Evolutionary conservation across 306 rosid genomes (phyloP).

Genomic region (Vicia villosa): DNA sequence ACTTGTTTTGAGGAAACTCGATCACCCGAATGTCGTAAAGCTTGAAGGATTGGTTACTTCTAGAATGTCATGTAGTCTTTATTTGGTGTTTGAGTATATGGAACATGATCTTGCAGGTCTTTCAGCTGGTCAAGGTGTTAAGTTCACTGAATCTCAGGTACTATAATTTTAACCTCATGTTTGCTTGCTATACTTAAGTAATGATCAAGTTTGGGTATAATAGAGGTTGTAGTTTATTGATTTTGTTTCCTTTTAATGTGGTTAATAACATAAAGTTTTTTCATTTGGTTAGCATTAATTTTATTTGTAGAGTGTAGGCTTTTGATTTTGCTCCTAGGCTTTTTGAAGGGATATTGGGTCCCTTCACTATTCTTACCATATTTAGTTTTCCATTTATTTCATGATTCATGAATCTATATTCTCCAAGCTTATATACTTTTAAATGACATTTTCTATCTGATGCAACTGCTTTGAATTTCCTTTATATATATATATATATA

Average conservation of each 20-base stretch:
- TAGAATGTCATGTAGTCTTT: constrained; percentile 96
- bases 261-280: constrained; percentile 16
- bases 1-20: constrained; percentile 80
- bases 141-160: constrained; percentile 96
- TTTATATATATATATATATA: constrained; percentile 7
- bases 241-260: constrained; percentile 29
- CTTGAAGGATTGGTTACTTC: constrained; percentile 97
- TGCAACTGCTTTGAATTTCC: constrained; percentile 41
- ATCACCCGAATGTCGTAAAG: constrained; percentile 95
- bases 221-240: constrained; percentile 10
- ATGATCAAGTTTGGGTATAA: constrained; percentile 44
- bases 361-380: constrained; percentile 33
- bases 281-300: constrained; percentile 34
- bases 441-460: constrained; percentile 28
- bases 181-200: constrained; percentile 3
- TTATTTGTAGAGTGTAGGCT: constrained; percentile 33
- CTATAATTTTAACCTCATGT: constrained; percentile 35
- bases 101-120: constrained; percentile 99
- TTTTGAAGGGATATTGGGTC: constrained; percentile 52
- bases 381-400: constrained; percentile 33
- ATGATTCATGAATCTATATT: background rate
- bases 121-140: constrained; percentile 73
- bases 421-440: constrained; percentile 6
- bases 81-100: constrained; percentile 94
- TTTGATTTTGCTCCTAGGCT: constrained; percentile 44